A percentile compares a stretch with the other conserved stretches of the same genome.
Evolutionary conservation across 1,284 basidiomycete genomes (phyloP).

Genomic region (Cryptococcus sp.): DNA sequence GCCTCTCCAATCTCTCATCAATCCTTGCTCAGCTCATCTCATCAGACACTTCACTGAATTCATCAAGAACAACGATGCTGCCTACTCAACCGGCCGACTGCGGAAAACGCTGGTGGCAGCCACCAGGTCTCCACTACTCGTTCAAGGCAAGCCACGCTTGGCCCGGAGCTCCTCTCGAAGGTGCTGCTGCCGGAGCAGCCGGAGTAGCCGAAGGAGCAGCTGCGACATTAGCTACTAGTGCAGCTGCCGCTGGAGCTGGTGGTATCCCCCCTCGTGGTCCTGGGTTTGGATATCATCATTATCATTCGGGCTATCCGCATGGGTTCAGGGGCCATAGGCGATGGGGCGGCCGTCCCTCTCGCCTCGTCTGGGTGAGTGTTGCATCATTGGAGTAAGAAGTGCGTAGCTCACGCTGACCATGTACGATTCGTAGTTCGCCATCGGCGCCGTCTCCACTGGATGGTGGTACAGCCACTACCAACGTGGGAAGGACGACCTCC

Average conservation of each 20-base stretch:
- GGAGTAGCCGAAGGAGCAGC: constrained; percentile 7
- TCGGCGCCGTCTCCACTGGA: constrained; percentile 25
- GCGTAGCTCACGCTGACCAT: neutral
- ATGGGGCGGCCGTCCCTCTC: constrained; percentile 12
- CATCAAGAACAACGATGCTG: constrained; percentile 7
- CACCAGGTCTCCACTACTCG: constrained; percentile 9
- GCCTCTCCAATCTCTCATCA: neutral
- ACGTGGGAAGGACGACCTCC: constrained; percentile 7
- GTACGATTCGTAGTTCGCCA: constrained; percentile 19
- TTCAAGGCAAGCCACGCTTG: constrained; percentile 11
- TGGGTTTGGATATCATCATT: constrained; percentile 17
- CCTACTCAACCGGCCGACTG: constrained; percentile 14
- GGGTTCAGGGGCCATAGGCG: constrained; percentile 4
- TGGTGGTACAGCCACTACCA: constrained; percentile 21
- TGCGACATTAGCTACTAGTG: neutral
- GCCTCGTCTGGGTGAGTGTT: constrained; percentile 30
- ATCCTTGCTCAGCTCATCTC: neutral
- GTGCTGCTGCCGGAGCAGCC: neutral
- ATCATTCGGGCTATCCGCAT: constrained; percentile 13
- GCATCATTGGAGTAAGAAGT: too few relatives aligned
- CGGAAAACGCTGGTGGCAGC: constrained; percentile 9
- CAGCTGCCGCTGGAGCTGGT: constrained; percentile 1
- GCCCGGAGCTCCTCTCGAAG: constrained; percentile 4
- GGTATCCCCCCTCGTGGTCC: constrained; percentile 17
- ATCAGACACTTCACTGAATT: neutral